phyloP scores from a whole-genome alignment of 1,284 basidiomycete genomes.

The Hemileccinum hortonii region DNA sequence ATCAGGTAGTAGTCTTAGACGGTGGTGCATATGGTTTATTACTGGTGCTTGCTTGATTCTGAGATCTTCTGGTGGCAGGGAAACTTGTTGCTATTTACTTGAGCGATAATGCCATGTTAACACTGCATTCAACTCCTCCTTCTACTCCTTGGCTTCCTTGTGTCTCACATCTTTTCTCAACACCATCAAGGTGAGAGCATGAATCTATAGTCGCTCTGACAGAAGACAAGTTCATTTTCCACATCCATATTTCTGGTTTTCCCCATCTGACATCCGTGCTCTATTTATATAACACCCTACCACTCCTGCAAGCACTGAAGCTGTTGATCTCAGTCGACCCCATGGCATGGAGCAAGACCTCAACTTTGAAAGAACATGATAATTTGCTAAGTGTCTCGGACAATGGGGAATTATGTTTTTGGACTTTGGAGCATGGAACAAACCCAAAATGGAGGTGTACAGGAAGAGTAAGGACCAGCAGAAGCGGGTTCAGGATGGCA shows the following conservation, averaged over 20 bases:
- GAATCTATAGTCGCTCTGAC: slow-evolving; percentile 65
- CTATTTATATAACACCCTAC: slow-evolving; percentile 47
- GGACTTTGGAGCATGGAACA: slow-evolving; percentile 60
- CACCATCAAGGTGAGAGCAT: slow-evolving; percentile 49
- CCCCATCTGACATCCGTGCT: slow-evolving; percentile 39
- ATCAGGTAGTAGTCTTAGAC: slow-evolving; percentile 66
- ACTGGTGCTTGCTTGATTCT: slow-evolving; percentile 1
- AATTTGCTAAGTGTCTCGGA: slow-evolving; percentile 75
- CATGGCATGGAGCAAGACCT: slow-evolving; percentile 75
- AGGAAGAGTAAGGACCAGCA: slow-evolving; percentile 71
- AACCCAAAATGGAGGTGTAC: slow-evolving; percentile 61
- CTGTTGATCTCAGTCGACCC: slow-evolving; percentile 82
- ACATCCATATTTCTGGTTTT: slow-evolving; percentile 42
- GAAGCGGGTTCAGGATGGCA: slow-evolving; percentile 62
- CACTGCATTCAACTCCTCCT: slow-evolving; percentile 48
- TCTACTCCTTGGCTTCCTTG: slow-evolving; percentile 49
- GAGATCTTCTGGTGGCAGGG: slow-evolving; percentile 21
- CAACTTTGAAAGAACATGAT: slow-evolving; percentile 56
- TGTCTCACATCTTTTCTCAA: slow-evolving; percentile 60
- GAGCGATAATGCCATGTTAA: slow-evolving; percentile 41
- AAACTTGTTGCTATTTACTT: slow-evolving; percentile 40
- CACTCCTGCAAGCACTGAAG: slow-evolving; percentile 47
- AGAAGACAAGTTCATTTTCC: slow-evolving; percentile 51
- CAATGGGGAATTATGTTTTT: slow-evolving; percentile 77
- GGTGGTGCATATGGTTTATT: slow-evolving; percentile 43